Conservation (phyloP, 163 green algal genomes). For the Chlamydomonas reinhardtii region DNA sequence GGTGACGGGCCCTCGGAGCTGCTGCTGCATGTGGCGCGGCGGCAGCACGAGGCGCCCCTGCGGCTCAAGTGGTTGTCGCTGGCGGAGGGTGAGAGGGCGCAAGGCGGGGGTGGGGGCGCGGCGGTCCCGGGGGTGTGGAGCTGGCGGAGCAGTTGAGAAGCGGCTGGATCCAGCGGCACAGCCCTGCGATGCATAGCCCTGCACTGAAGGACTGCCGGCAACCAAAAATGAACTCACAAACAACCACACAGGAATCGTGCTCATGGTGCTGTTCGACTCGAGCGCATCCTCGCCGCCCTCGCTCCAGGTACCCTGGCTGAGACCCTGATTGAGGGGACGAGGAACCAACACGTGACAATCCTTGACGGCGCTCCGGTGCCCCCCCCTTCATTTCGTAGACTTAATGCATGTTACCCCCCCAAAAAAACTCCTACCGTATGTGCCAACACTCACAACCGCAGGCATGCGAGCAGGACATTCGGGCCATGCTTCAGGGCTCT, state of each 20-base stretch:
- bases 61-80: background rate
- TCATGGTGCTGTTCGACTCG: slow-evolving; percentile 12
- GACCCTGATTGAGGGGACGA: too few species aligned
- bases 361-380: too few species aligned
- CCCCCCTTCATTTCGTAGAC: too few species aligned
- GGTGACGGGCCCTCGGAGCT: background rate
- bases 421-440: too few species aligned
- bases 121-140: too few species aligned
- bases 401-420: too few species aligned
- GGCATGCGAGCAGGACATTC: background rate
- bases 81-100: background rate
- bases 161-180: too few species aligned
- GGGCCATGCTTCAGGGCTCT: background rate
- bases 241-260: background rate
- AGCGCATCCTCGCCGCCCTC: background rate
- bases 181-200: too few species aligned
- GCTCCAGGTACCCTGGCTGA: slow-evolving; percentile 34
- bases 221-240: background rate
- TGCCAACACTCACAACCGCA: background rate
- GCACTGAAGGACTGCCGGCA: too few species aligned
- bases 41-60: slow-evolving; percentile 31
- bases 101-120: too few species aligned
- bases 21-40: slow-evolving; percentile 7
- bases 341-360: too few species aligned
- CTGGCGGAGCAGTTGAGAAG: too few species aligned